A percentile compares a stretch with the other conserved stretches of the same genome.
phyloP scores from a whole-genome alignment of 495 filamentous ascomycete species.

The Geoglossum glabrum region DNA sequence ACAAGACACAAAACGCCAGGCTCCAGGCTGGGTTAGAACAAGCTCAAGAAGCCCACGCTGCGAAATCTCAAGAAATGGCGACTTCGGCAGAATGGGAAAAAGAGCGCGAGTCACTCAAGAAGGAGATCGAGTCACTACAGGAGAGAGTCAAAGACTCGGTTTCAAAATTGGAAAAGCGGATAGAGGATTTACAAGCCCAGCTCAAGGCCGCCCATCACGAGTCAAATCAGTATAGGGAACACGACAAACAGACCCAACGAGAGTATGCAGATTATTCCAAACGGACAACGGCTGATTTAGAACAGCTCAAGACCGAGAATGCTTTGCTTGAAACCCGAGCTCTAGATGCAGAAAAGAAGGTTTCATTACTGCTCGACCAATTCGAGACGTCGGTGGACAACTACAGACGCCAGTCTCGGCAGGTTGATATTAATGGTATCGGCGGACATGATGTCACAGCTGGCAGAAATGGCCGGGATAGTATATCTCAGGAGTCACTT shows the following conservation, averaged over 20 bases:
- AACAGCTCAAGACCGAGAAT: slow-evolving; percentile 69
- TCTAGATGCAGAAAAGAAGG: slow-evolving; percentile 77
- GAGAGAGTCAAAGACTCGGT: slow-evolving; percentile 43
- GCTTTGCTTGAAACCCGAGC: slow-evolving; percentile 57
- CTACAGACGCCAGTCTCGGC: slow-evolving; percentile 63
- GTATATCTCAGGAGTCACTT: background rate
- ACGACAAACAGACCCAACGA: slow-evolving; percentile 34
- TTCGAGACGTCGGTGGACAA: slow-evolving; percentile 86
- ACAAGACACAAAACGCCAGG: slow-evolving; percentile 68
- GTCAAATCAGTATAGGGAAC: slow-evolving; percentile 38
- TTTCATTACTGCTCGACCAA: slow-evolving; percentile 80
- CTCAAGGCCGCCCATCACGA: slow-evolving; percentile 43
- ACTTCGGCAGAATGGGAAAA: slow-evolving; percentile 43
- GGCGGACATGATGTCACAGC: slow-evolving; percentile 8
- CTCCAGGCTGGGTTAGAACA: slow-evolving; percentile 61
- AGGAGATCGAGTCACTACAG: slow-evolving; percentile 46
- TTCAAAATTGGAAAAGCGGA: slow-evolving; percentile 46
- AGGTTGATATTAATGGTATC: slow-evolving; percentile 17
- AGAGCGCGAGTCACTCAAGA: slow-evolving; percentile 46
- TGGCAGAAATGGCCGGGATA: slow-evolving; percentile 20
- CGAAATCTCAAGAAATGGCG: slow-evolving; percentile 24
- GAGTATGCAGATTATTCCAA: slow-evolving; percentile 35
- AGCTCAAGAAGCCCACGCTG: slow-evolving; percentile 14
- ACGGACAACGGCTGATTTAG: slow-evolving; percentile 46
- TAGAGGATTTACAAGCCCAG: slow-evolving; percentile 43